phyloP scores from a whole-genome alignment of 1,284 basidiomycete species.

The Ceratobasidium sp. region DNA sequence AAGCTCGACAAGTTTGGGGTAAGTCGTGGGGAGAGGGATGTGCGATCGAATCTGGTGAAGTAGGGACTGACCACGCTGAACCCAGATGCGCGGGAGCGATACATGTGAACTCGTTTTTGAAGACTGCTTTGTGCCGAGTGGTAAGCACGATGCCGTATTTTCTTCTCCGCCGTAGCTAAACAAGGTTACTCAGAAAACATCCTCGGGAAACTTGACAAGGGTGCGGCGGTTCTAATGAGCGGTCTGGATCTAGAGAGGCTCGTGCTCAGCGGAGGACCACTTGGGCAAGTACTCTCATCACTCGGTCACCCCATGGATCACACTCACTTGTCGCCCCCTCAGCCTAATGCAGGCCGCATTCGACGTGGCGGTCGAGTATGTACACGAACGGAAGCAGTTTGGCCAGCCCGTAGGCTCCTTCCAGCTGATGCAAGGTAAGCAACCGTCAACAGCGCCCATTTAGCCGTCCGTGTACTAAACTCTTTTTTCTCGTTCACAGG shows the following conservation, averaged over 20 bases:
- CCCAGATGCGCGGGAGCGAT: slow-evolving; percentile 89
- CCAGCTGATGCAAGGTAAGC: slow-evolving; percentile 92
- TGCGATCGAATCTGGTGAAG: background rate
- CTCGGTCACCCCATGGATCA: background rate
- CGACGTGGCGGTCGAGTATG: slow-evolving; percentile 88
- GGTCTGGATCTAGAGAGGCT: slow-evolving; percentile 93
- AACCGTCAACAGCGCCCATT: slow-evolving; percentile 53
- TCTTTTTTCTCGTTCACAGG: slow-evolving; percentile 17
- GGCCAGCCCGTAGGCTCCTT: slow-evolving; percentile 89
- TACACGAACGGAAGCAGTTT: slow-evolving; percentile 93
- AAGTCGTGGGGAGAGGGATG: slow-evolving; percentile 48
- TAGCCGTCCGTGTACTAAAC: slow-evolving; percentile 9
- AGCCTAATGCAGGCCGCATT: slow-evolving; percentile 97
- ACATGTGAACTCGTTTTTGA: slow-evolving; percentile 96
- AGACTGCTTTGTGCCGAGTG: slow-evolving; percentile 87
- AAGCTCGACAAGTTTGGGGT: slow-evolving; percentile 93
- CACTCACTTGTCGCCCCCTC: background rate
- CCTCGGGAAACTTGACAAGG: slow-evolving; percentile 82
- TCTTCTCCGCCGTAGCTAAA: background rate
- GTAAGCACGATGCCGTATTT: slow-evolving; percentile 58
- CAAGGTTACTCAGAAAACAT: slow-evolving; percentile 73
- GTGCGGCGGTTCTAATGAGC: slow-evolving; percentile 92
- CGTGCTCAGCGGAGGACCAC: slow-evolving; percentile 88
- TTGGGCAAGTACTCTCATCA: slow-evolving; percentile 62
- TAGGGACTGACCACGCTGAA: slow-evolving; percentile 17